A percentile compares a stretch with the other conserved stretches of the same genome.
Evolutionary conservation across 495 filamentous ascomycete genomes (phyloP).

Genomic region (Extremus antarcticus): DNA sequence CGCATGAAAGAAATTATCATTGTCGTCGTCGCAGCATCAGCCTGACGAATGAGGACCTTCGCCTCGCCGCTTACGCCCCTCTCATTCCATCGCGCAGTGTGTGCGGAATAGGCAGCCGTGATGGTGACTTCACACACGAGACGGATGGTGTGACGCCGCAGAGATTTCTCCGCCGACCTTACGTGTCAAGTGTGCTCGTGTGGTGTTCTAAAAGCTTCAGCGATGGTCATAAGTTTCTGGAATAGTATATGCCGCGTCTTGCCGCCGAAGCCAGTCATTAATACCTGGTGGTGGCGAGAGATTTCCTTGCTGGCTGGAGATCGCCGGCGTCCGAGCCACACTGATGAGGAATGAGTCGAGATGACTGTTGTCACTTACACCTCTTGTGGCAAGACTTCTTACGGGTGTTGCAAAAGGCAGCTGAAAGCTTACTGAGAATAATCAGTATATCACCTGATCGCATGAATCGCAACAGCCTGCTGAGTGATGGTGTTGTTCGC

Average conservation of each 20-base stretch:
- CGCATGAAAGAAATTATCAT: neutral
- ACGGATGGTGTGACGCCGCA: too few relatives aligned
- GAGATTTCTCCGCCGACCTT: neutral
- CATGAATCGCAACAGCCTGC: too few relatives aligned
- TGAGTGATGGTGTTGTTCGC: neutral
- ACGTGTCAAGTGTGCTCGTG: neutral
- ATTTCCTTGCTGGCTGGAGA: neutral
- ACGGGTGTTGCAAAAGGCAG: neutral
- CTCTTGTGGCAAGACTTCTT: neutral
- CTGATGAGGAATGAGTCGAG: neutral
- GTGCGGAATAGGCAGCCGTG: neutral
- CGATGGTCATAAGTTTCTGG: neutral
- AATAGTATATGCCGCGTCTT: neutral
- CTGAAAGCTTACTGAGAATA: neutral
- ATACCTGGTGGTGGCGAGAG: too few relatives aligned
- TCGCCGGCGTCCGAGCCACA: neutral
- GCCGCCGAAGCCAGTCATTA: neutral
- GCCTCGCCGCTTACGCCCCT: neutral
- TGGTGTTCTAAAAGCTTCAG: neutral
- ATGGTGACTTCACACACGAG: neutral
- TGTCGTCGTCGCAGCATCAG: neutral
- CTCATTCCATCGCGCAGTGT: neutral
- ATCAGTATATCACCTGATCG: too few relatives aligned
- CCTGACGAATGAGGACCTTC: neutral
- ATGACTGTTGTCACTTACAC: too few relatives aligned